Evolutionary conservation across 1,284 basidiomycete species (phyloP).

Genomic region (Leccinum fallax): DNA sequence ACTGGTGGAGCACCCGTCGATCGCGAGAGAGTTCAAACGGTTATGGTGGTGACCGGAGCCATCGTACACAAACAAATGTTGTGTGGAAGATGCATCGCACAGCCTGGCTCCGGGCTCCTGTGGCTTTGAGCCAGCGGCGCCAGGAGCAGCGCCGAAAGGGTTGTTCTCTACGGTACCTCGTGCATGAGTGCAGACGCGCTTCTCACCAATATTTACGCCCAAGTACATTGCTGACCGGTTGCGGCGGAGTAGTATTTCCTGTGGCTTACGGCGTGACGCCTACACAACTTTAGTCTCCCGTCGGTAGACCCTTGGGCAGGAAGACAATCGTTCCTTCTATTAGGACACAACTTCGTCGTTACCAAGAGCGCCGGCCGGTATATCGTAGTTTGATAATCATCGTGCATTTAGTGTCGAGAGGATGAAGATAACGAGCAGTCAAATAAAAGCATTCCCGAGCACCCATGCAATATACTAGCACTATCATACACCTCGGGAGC

Average conservation of each 20-base stretch:
- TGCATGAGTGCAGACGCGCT: neutral
- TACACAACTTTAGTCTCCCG: neutral
- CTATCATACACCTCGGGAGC: neutral
- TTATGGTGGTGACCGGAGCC: neutral
- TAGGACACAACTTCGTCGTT: neutral
- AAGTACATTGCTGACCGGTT: neutral
- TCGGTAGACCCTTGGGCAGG: too few species aligned
- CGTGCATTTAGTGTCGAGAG: neutral
- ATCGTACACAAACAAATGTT: neutral
- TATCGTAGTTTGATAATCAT: neutral
- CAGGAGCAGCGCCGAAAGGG: neutral
- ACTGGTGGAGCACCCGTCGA: neutral
- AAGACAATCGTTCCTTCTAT: too few species aligned
- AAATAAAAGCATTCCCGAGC: neutral
- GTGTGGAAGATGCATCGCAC: neutral
- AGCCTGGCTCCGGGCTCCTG: neutral
- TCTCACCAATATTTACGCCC: neutral
- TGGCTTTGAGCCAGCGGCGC: neutral
- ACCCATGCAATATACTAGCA: constrained; percentile 1
- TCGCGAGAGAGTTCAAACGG: neutral
- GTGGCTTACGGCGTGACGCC: neutral
- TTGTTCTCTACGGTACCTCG: neutral
- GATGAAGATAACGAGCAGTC: neutral
- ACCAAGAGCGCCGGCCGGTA: neutral
- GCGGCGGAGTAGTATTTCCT: too few species aligned